Evolutionary conservation across 2,329 filamentous ascomycete species (phyloP).

Genomic region (Claviceps pazoutovae): DNA sequence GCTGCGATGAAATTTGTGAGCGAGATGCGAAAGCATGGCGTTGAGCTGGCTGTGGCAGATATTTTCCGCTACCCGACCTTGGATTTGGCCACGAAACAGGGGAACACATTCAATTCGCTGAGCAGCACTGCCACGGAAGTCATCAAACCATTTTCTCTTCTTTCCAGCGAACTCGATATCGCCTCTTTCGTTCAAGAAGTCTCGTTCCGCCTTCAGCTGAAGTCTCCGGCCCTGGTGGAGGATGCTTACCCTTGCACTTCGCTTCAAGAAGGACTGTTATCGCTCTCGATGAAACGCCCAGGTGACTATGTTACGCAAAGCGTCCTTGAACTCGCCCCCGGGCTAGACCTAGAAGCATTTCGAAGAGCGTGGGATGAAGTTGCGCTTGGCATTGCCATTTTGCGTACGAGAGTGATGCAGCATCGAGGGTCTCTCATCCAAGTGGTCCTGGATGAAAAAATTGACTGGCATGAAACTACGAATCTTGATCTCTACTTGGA

Average conservation of each 20-base stretch:
- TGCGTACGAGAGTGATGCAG: slow-evolving; percentile 33
- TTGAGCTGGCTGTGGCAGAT: not conserved
- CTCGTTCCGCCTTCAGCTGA: not conserved
- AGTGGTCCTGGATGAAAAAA: slow-evolving; percentile 25
- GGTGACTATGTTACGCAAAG: slow-evolving; percentile 21
- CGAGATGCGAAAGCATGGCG: not conserved
- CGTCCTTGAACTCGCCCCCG: slow-evolving; percentile 6
- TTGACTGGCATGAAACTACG: slow-evolving; percentile 12
- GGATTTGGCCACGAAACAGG: not conserved
- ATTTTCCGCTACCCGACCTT: not conserved
- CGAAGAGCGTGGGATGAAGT: slow-evolving; percentile 7
- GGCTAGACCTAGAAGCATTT: slow-evolving; percentile 4
- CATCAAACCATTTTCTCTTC: not conserved
- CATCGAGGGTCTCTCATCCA: slow-evolving; percentile 28
- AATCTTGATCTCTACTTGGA: slow-evolving; percentile 22
- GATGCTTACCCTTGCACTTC: slow-evolving; percentile 18
- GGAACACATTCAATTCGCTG: not conserved
- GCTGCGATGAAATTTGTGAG: not conserved
- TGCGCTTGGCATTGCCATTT: slow-evolving; percentile 13
- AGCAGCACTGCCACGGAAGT: not conserved
- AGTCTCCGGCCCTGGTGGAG: not conserved
- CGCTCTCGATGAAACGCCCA: slow-evolving; percentile 15
- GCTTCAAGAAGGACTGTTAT: slow-evolving; percentile 26
- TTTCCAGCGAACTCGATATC: not conserved
- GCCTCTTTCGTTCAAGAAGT: not conserved